Evolutionary conservation across 2,329 filamentous ascomycete genomes (phyloP).

Genomic region (Verticillium albo-atrum): DNA sequence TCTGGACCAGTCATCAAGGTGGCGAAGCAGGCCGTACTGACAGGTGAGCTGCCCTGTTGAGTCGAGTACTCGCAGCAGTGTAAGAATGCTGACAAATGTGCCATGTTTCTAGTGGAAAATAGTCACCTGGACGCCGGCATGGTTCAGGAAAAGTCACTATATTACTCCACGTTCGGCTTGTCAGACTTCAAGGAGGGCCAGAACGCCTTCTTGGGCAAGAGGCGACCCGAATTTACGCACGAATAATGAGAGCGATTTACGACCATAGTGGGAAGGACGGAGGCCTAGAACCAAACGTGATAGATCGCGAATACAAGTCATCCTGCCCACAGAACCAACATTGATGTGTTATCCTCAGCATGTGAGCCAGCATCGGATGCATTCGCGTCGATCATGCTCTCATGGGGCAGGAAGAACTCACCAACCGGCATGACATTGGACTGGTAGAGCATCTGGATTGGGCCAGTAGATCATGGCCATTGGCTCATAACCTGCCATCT

Average conservation of each 20-base stretch:
- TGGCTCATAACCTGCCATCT: no score
- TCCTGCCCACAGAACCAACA: no score
- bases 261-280: neutral
- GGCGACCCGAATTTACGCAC: slow-evolving; percentile 19
- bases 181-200: slow-evolving; percentile 35
- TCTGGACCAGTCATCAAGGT: slow-evolving; percentile 33
- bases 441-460: no score
- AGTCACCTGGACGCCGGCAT: slow-evolving; percentile 34
- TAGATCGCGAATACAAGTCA: no score
- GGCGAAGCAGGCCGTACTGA: slow-evolving; percentile 38
- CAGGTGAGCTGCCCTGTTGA: slow-evolving; percentile 22
- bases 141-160: slow-evolving; percentile 26
- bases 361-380: no score
- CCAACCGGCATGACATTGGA: no score
- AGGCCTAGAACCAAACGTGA: no score
- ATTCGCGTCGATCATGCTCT: no score
- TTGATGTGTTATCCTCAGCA: no score
- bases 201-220: slow-evolving; percentile 35
- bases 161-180: slow-evolving; percentile 31
- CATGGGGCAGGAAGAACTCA: no score
- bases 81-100: slow-evolving; percentile 12
- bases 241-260: neutral
- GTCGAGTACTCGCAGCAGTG: neutral
- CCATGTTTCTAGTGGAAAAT: slow-evolving; percentile 29
- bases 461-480: no score